phyloP scores from a whole-genome alignment of 225 moss, liverwort and hornwort genomes.

The Physcomitrium patens region DNA sequence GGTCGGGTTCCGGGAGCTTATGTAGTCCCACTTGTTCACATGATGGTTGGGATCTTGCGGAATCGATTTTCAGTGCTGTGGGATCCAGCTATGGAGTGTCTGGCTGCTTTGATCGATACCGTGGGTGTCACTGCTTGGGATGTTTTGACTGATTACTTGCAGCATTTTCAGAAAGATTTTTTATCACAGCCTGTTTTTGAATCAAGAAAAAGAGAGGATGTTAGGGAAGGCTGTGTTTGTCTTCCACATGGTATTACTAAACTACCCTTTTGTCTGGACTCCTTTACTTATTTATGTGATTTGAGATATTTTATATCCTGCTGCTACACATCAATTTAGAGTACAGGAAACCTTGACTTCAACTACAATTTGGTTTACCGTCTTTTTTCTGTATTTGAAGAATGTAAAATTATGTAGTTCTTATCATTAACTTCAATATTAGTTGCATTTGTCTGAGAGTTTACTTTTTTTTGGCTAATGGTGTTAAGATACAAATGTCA shows the following conservation, averaged over 20 bases:
- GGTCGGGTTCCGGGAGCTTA: slow-evolving; percentile 66
- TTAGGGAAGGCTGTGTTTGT: slow-evolving; percentile 34
- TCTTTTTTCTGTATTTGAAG: slow-evolving; percentile 5
- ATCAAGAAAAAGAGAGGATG: slow-evolving; percentile 37
- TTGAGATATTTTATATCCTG: slow-evolving; percentile 1
- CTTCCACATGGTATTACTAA: slow-evolving; percentile 46
- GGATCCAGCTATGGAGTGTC: slow-evolving; percentile 79
- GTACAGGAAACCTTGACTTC: not conserved
- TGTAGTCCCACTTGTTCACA: slow-evolving; percentile 74
- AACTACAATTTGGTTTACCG: not conserved
- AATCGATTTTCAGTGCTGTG: slow-evolving; percentile 92
- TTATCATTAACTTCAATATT: not conserved
- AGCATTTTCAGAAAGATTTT: slow-evolving; percentile 61
- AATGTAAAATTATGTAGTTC: not conserved
- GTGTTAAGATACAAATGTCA: not conserved
- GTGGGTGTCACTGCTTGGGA: slow-evolving; percentile 64
- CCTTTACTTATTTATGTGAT: slow-evolving; percentile 20
- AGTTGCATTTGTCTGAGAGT: not conserved
- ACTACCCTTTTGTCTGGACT: not conserved
- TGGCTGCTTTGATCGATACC: slow-evolving; percentile 71
- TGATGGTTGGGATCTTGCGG: slow-evolving; percentile 79
- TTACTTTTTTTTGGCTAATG: not conserved
- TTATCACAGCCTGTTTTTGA: slow-evolving; percentile 48
- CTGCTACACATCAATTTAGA: not conserved
- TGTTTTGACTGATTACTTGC: slow-evolving; percentile 58